Base-by-base conservation (phyloP, 2,329 filamentous ascomycete species). In the Zasmidium citrigriseum region DNA sequence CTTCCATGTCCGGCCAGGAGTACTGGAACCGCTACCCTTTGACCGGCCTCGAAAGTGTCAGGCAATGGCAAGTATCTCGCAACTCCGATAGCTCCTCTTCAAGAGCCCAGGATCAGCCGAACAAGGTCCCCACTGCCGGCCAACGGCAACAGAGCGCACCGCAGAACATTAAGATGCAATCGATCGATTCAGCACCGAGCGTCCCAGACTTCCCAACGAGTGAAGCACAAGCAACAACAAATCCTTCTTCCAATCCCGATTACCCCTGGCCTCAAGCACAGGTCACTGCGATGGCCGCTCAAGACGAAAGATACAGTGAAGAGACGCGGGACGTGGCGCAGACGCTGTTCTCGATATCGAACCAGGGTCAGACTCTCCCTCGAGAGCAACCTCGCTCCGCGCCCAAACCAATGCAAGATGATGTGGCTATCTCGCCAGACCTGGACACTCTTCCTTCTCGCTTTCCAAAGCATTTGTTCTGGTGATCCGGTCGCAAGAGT, bases 381-480 rank as follows among this genome's bases (percentile, higher is more conserved):
- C 51, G 54, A 29, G 53, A 56, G 29, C 52, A 58, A 16, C 20
- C 41, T 41, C 56, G 52, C n/a, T 23, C 29, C 3, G 23, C 29
- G 21, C 22, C 25, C 11, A 3, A 29, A 14, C 23, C 44, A 9
- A 29, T 21, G 24, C 34, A 51, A 11, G 44, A 38, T 14, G 22
- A 24, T 25, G 20, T 23, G n/a, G 23, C 24, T 10, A 48, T 41
- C n/a, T 29, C 52, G 12, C 24, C 41, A n/a, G 41, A 50, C 12
- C 21, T 46, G 10, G 55, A 59, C 25, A 34, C 51, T 14, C 38
- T 57, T 11, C 57, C 57, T 18, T 47, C 58, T 24, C 52, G 61
- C 2, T 63, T 65, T 21, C 63, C 63, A n/a, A 63, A 63, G 47
- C 60, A 64, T 41, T 48, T 65, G 16, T 65, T 65, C 54, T 65